Evolutionary conservation across 106 monocot genomes (phyloP).

Genomic region (Apostasia ramifera): DNA sequence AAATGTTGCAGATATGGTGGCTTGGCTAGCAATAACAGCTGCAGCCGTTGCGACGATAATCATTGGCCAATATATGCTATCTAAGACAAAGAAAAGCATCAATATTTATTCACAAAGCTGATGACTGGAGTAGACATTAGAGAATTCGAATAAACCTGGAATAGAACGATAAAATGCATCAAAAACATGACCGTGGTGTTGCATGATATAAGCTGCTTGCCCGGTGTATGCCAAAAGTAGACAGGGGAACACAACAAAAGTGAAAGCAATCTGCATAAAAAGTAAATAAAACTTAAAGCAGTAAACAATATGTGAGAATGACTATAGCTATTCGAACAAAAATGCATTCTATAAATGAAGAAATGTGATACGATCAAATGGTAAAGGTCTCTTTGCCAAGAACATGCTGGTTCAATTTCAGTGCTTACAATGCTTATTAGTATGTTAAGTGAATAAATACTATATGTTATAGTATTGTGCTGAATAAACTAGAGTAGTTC

Average conservation of each 20-base stretch:
- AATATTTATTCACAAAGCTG: neutral
- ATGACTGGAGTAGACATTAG: slow-evolving; percentile 14
- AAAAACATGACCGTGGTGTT: slow-evolving; percentile 32
- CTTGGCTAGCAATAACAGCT: slow-evolving; percentile 85
- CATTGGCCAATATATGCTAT: slow-evolving; percentile 70
- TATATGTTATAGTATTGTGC: too few relatives aligned
- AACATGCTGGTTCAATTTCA: too few relatives aligned
- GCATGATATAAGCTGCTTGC: slow-evolving; percentile 75
- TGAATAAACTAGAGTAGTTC: neutral
- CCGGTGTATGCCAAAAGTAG: slow-evolving; percentile 65
- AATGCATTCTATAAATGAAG: neutral
- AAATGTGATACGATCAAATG: neutral
- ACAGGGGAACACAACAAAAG: slow-evolving; percentile 59
- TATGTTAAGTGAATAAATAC: too few relatives aligned
- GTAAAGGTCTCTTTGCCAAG: neutral
- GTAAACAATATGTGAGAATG: too few relatives aligned
- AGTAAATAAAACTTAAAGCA: neutral
- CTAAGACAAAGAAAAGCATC: slow-evolving; percentile 24
- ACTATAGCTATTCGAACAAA: too few relatives aligned
- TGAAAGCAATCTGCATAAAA: slow-evolving; percentile 46
- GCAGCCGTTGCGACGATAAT: slow-evolving; percentile 73
- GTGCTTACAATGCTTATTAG: too few relatives aligned
- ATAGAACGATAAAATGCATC: slow-evolving; percentile 79
- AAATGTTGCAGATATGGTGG: slow-evolving; percentile 89
- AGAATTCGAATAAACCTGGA: slow-evolving; percentile 38